Conservation (phyloP, 768 basidiomycete species). For the Gymnopilus junonius region DNA sequence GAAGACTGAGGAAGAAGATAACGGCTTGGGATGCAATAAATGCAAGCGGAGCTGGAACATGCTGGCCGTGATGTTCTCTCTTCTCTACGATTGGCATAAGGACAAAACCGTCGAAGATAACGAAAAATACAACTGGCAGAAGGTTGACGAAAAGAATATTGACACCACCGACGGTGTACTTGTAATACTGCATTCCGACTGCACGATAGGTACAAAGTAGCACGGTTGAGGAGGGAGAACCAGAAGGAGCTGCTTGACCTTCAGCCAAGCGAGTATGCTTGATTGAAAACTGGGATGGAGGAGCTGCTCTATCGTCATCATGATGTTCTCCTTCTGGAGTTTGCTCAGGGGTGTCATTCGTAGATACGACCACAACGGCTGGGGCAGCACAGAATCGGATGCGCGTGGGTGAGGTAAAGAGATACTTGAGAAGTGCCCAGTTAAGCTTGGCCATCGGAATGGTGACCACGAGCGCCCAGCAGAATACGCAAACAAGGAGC, state of each 20-base stretch:
- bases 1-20: conserved; percentile 84
- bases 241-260: conserved; percentile 88
- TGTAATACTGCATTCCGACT: conserved; percentile 91
- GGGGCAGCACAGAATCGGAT: conserved; percentile 95
- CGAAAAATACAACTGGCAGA: conserved; percentile 91
- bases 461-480: conserved; percentile 95
- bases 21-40: conserved; percentile 74
- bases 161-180: conserved; percentile 98
- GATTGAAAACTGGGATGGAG: conserved; percentile 51
- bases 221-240: conserved; percentile 83
- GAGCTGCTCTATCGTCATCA: conserved; percentile 25
- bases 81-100: conserved; percentile 73
- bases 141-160: conserved; percentile 99
- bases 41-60: conserved; percentile 66
- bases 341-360: conserved; percentile 25
- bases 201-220: conserved; percentile 95
- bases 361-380: conserved; percentile 60
- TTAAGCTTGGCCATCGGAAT: conserved; percentile 98
- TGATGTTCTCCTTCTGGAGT: conserved; percentile 8
- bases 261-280: conserved; percentile 78
- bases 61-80: conserved; percentile 54
- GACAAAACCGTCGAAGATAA: conserved; percentile 91
- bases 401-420: conserved; percentile 76
- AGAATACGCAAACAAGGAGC: conserved; percentile 84
- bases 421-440: conserved; percentile 90